These are phyloP conservation scores for Grifola frondosa DNA, from an alignment of 1,284 basidiomycete species.

Conservation along the genomic window DNA sequence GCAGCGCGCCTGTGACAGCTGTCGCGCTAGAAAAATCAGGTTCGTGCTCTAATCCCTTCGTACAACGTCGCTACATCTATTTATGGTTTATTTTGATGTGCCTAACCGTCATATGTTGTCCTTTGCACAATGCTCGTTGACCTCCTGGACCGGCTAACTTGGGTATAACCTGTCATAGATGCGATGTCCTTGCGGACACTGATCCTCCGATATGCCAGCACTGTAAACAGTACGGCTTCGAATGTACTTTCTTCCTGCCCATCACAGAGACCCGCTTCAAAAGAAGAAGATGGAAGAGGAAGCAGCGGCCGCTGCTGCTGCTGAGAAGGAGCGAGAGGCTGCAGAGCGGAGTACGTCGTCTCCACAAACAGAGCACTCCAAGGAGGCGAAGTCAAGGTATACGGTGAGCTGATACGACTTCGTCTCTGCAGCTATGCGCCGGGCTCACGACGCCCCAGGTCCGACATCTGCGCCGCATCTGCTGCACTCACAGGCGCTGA, in stretches of 20 bases:
- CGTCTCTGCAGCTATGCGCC: background rate
- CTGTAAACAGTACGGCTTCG: slow-evolving; percentile 87
- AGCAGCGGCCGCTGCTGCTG: slow-evolving; percentile 36
- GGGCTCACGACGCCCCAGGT: slow-evolving; percentile 51
- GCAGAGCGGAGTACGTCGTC: slow-evolving; percentile 34
- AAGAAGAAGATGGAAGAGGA: slow-evolving; percentile 85
- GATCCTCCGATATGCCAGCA: slow-evolving; percentile 82
- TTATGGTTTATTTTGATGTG: slow-evolving; percentile 13
- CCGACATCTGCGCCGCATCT: slow-evolving; percentile 86
- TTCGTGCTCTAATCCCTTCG: slow-evolving; percentile 30
- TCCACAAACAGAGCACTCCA: slow-evolving; percentile 27
- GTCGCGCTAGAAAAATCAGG: slow-evolving; percentile 92
- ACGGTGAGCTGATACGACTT: slow-evolving; percentile 47
- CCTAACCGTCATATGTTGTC: slow-evolving; percentile 16
- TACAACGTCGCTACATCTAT: slow-evolving; percentile 28
- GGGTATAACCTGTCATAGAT: slow-evolving; percentile 44
- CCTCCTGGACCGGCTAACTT: slow-evolving; percentile 27
- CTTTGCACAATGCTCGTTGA: slow-evolving; percentile 13
- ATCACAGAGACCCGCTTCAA: slow-evolving; percentile 99
- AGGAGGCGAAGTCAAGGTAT: slow-evolving; percentile 51
- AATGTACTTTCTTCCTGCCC: slow-evolving; percentile 96
- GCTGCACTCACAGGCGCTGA: slow-evolving; percentile 83
- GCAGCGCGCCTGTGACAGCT: slow-evolving; percentile 87
- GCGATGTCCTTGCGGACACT: slow-evolving; percentile 71
- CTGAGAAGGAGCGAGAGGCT: slow-evolving; percentile 41